Conservation (phyloP, 148 eudicot species). For the Rhododendron molle region DNA sequence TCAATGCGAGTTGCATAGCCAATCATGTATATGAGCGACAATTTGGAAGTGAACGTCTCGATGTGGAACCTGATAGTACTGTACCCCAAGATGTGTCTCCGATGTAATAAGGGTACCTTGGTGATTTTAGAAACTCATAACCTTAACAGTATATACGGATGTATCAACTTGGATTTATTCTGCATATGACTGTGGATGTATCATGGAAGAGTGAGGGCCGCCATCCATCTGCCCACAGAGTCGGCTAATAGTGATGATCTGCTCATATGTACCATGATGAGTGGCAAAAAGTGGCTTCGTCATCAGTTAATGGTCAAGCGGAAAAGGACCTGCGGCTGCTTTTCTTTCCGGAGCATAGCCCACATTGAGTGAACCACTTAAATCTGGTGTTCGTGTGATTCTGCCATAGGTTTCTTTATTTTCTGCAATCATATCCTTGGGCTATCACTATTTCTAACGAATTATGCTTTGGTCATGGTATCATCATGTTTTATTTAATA, state of each 20-base stretch:
- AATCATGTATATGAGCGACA: background rate
- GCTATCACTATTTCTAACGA: background rate
- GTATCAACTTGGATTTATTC: background rate
- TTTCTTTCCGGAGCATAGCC: background rate
- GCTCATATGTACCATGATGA: background rate
- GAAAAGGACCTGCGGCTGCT: background rate
- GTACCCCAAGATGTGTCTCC: background rate
- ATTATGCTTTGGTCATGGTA: background rate
- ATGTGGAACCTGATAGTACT: background rate
- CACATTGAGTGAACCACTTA: background rate
- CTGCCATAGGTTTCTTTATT: background rate
- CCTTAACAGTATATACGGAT: background rate
- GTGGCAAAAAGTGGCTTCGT: background rate
- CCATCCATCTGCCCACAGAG: background rate
- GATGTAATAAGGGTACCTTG: background rate
- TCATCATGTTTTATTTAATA: background rate
- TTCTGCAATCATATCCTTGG: background rate
- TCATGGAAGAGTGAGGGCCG: background rate
- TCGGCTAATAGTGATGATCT: background rate
- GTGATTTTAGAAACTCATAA: background rate
- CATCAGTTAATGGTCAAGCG: background rate
- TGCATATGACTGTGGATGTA: background rate
- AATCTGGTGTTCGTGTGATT: background rate
- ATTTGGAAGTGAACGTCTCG: background rate
- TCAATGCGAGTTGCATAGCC: background rate